Base-by-base conservation (phyloP, 306 rosid genomes). In the Cajanus cajan region DNA sequence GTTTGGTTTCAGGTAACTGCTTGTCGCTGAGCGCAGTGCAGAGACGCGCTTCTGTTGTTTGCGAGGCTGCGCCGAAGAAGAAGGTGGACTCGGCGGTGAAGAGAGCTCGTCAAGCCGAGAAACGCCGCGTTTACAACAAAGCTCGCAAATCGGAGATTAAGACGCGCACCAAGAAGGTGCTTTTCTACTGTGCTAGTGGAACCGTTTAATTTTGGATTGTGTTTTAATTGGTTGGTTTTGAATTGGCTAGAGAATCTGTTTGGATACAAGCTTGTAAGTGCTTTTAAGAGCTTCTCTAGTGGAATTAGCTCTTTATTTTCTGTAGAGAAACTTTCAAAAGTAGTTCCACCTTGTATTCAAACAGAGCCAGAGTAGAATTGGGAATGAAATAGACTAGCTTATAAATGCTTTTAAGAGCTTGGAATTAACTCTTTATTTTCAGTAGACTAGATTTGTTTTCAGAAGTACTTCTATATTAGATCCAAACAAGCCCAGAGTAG, bases 81-180 rank as follows among this genome's bases (percentile, higher is more conserved):
- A 93, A 96, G 48, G 83, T 88, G n/a, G 98, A 96, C 78, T 96
- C 98, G 4, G 99, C 97, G 1, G 82, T 78, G 16, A 93, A 96
- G 93, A 93, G 97, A 81, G 89, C 90, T 55, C 93, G 94, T 10
- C 93, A 91, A 75, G 90, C 99, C 1, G 98, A 96, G 90, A 93
- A 89, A 71, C 91, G 94, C 76, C 89, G 99, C 66, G 0, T 90
- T 82, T 93, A 90, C 82, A 89, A 96, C 86, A 96, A 88, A 80
- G 82, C 98, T 16, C 83, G 82, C 11, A 96, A 96, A 78, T 93
- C 97, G 5, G 97, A 95, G 85, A 63, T 93, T 59, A 91, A 65
- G 85, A 95, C 98, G 45, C 88, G 98, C 28, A 90, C 90, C 80
- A 95, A 81, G 89, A 95, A 90, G 98, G 99, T 95, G 71, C n/a